phyloP scores from a whole-genome alignment of 768 basidiomycete genomes.

The Lactifluus rugatus region DNA sequence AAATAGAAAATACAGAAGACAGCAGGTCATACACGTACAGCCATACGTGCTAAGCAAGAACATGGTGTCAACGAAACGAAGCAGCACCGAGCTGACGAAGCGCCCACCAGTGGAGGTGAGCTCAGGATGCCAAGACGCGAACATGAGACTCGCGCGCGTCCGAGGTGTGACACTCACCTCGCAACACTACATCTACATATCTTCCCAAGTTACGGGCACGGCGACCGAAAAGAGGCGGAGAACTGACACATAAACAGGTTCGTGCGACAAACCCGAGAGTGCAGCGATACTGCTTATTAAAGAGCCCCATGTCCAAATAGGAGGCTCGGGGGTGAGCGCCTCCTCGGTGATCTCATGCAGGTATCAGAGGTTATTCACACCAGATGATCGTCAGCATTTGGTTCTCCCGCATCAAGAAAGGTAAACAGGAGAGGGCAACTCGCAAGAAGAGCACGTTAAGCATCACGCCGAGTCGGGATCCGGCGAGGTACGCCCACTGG shows the following conservation, averaged over 20 bases:
- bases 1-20: too few species aligned
- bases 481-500: conserved; percentile 63
- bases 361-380: conserved; percentile 43
- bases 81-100: conserved; percentile 51
- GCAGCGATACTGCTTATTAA: conserved; percentile 61
- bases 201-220: neutral
- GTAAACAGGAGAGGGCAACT: too few species aligned
- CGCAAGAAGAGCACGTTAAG: conserved; percentile 60
- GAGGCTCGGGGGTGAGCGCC: conserved; percentile 42
- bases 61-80: too few species aligned
- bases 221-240: neutral
- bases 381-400: neutral
- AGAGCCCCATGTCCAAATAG: conserved; percentile 39
- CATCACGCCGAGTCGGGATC: conserved; percentile 49
- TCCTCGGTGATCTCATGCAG: conserved; percentile 67
- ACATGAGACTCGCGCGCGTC: conserved; percentile 52
- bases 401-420: neutral
- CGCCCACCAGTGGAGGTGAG: conserved; percentile 57
- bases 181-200: conserved; percentile 36
- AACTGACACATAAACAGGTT: conserved; percentile 51
- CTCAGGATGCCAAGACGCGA: conserved; percentile 67
- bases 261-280: conserved; percentile 68
- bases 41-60: too few species aligned
- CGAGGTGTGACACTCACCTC: conserved; percentile 50
- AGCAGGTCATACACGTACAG: too few species aligned